Conservation (phyloP, 2,329 filamentous ascomycete species). For the Penicillium griseofulvum region DNA sequence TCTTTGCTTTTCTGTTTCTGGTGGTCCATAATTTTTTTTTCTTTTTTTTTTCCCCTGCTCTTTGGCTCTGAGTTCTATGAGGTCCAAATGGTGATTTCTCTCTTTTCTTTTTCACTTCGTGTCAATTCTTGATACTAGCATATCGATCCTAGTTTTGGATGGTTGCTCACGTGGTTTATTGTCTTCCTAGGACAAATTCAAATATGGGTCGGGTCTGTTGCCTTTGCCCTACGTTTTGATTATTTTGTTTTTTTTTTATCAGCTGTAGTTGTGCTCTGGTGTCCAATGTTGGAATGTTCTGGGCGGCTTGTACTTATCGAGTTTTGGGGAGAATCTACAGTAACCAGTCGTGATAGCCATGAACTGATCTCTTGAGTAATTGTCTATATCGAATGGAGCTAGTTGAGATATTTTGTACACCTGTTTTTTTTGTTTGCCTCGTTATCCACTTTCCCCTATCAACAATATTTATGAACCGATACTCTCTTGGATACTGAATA, state of each 20-base stretch:
- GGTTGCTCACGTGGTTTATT: neutral
- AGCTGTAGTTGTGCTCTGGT: neutral
- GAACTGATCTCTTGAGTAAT: neutral
- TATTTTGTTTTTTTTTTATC: neutral
- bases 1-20: neutral
- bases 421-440: neutral
- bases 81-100: neutral
- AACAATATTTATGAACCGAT: neutral
- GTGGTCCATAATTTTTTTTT: constrained; percentile 6
- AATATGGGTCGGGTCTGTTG: neutral
- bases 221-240: neutral
- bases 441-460: neutral
- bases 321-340: no score
- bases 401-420: neutral
- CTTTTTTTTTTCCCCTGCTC: neutral
- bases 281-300: neutral
- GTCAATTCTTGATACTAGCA: neutral
- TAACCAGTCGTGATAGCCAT: neutral
- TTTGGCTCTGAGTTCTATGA: neutral
- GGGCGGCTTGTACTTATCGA: neutral
- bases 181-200: neutral
- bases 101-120: neutral
- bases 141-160: neutral
- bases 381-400: neutral
- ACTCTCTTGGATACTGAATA: neutral